A percentile compares a stretch with the other conserved stretches of the same genome.
These are phyloP conservation scores for Candida silvicultrix DNA, from an alignment of 805 yeast species.

Conservation along the genomic window DNA sequence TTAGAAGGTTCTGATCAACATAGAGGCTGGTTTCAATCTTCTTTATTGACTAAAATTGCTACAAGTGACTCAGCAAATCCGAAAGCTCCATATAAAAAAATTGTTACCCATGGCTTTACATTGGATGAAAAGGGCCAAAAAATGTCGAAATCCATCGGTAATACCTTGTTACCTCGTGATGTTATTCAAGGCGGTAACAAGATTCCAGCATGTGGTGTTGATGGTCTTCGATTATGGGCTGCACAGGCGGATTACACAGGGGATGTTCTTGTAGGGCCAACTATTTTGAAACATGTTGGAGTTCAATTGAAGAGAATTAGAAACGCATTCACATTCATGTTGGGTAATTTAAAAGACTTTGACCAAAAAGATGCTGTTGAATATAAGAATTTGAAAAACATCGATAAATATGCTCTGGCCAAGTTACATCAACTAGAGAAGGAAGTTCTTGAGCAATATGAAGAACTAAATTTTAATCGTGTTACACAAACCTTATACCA, in stretches of 20 bases:
- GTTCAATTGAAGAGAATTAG: constrained; percentile 79
- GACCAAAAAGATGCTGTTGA: constrained; percentile 27
- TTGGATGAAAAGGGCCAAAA: constrained; percentile 80
- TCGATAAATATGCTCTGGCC: constrained; percentile 62
- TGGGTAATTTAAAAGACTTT: constrained; percentile 66
- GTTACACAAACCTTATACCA: constrained; percentile 62
- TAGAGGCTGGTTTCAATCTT: constrained; percentile 98
- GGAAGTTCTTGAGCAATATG: constrained; percentile 38
- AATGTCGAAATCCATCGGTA: constrained; percentile 93
- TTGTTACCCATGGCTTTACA: constrained; percentile 92
- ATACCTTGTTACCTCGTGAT: constrained; percentile 62
- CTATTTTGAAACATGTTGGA: constrained; percentile 66
- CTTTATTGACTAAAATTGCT: constrained; percentile 73
- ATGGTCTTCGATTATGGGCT: constrained; percentile 85
- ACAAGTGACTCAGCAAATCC: constrained; percentile 17
- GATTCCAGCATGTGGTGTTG: constrained; percentile 72
- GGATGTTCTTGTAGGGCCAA: constrained; percentile 72
- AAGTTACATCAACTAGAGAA: constrained; percentile 43
- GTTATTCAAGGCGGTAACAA: constrained; percentile 56
- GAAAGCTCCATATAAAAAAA: constrained; percentile 60
- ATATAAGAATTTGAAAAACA: constrained; percentile 30
- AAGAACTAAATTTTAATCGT: constrained; percentile 57
- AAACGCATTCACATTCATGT: constrained; percentile 69
- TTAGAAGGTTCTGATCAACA: constrained; percentile 98
- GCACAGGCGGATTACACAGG: constrained; percentile 83